Evolutionary conservation across 2,329 filamentous ascomycete species (phyloP).

Genomic region (Phaeosphaeria sp.): DNA sequence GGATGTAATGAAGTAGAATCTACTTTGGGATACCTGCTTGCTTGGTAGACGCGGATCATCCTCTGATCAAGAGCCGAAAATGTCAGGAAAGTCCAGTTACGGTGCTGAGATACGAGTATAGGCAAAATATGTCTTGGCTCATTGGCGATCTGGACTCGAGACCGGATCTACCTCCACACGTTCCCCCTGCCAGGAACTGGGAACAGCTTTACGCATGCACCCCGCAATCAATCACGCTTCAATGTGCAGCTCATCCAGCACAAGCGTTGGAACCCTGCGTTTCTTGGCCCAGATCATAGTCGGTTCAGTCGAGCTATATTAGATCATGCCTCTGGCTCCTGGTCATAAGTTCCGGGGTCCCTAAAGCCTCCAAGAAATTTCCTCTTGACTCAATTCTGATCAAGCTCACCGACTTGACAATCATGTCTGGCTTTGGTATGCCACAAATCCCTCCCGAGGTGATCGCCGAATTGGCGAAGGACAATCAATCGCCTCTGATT

Average conservation of each 20-base stretch:
- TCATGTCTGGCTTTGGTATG: not conserved
- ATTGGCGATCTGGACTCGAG: conserved; percentile 1
- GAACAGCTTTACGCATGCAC: not conserved
- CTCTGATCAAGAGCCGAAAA: not conserved
- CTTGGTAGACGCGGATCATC: not conserved
- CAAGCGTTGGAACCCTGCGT: not conserved
- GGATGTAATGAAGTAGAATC: not conserved
- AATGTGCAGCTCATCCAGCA: not conserved
- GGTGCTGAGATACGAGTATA: conserved; percentile 2
- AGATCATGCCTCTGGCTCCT: not conserved
- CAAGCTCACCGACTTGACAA: not conserved
- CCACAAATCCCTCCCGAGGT: conserved; percentile 13
- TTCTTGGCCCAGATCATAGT: not conserved
- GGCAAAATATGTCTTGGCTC: conserved; percentile 2
- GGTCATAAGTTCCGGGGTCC: not conserved
- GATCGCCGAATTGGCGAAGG: conserved; percentile 10
- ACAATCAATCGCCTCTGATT: conserved; percentile 9
- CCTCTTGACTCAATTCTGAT: not conserved
- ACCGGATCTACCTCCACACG: not conserved
- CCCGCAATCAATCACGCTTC: conserved; percentile 1
- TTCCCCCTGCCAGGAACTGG: conserved; percentile 1
- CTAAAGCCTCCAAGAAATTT: conserved; percentile 1
- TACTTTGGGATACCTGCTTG: not conserved
- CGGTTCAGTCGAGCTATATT: not conserved
- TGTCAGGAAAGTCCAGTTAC: not conserved